Base-by-base conservation (phyloP, 2,329 filamentous ascomycete genomes). In the Nectriaceae sp. region DNA sequence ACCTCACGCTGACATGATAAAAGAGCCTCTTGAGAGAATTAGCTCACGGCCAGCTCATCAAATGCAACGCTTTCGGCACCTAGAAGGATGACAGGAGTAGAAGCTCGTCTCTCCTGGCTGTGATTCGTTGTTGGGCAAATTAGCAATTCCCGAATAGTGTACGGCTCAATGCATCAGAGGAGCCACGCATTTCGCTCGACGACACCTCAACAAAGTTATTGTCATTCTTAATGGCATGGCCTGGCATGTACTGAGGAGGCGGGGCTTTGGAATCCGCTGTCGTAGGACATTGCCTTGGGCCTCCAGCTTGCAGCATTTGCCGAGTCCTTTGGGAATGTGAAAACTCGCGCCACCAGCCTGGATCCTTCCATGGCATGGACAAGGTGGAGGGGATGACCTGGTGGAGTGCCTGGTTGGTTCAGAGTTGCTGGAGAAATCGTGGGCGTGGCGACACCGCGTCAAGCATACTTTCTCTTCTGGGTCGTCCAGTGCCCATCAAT, bases 101-200 rank as follows among this genome's bases (percentile, higher is more conserved):
- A 29, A 13, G 13, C 6, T 29, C 6, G 6, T 13, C 13, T 29
- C 24, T 13, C 33, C 21, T 33, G 40, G 33, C 24, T 39, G 19
- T 52, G 52, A 58, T 58, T 59, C 46, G 56, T 38, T 38, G 43
- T 43, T n/a, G 36, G 20, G 39, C 21, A 54, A 55, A 55, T 54
- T 45, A 52, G 26, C 47, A 44, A 49, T 48, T 47, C 44, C 44
- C 11, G 21, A 16, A 19, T 18, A 41, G 5, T 26, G 24, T 6
- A 29, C 46, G 24, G 22, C 46, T 40, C 38, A 42, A 44, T 49
- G 21, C 18, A 38, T 42, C 31, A 22, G 29, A 10, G 24, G 38
- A 52, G 50, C 46, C 48, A 53, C 50, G 46, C 46, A 50, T 40
- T 35, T 29, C 29, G 26, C n/a, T n/a, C n/a, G n/a, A n/a, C n/a